Base-by-base conservation (phyloP, 768 basidiomycete genomes). In the Lactifluus echinatus region DNA sequence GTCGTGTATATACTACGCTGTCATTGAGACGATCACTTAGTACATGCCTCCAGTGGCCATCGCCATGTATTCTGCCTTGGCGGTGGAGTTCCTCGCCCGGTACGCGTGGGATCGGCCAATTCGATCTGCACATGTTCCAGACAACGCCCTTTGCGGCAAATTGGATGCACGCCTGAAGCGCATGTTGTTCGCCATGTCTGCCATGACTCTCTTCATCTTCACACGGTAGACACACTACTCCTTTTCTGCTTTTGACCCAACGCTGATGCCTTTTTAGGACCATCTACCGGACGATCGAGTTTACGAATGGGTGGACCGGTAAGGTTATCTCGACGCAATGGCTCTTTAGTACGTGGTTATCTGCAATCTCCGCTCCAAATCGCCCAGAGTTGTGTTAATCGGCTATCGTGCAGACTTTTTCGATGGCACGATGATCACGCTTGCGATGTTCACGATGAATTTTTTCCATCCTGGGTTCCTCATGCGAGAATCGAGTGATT, bases 361-460 rank as follows among this genome's bases (percentile, higher is more conserved):
- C n/a, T 11, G 0, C 24, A 10, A 3, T 15, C 12, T 26, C 23
- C 23, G 21, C 24, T 29, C 8, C 23, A 10, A 23, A 14, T 28
- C 6, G 19, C 26, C 26, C 19, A 23, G 19, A 14, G 24, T 15
- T 11, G 15, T n/a, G n/a, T n/a, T 55, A 24, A 37, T 11, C 19
- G 23, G 15, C 21, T n/a, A 34, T 12, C n/a, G 6, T 43, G 28
- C 17, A 63, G 59, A 44, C 24, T 37, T 61, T 15, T 61, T 63
- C 12, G 62, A 61, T 17, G 59, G 51, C 34, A 21, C 34, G 28
- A 61, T 61, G 62, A 56, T 63, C 42, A 8, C 17, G 12, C 50
- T 50, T 19, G 59, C 55, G 8, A 63, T 61, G 55, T n/a, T 17
- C 8, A 63, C 51, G 7, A 39, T 63, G 24, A 56, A 63, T 40